Conservation (phyloP, 1,284 basidiomycete genomes). For the Kalmanozyma brasiliensis region DNA sequence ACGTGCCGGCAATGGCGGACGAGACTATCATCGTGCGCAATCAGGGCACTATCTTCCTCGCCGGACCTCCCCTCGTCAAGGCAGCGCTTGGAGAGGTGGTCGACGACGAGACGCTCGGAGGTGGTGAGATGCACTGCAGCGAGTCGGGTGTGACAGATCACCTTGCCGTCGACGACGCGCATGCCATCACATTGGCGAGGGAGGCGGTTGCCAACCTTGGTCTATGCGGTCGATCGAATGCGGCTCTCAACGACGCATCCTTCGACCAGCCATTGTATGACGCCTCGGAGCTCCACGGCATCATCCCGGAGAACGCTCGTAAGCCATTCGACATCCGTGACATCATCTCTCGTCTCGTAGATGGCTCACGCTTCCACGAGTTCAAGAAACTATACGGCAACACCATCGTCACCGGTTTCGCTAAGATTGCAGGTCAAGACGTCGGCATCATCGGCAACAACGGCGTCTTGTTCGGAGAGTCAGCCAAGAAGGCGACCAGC, state of each 20-base stretch:
- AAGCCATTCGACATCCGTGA: constrained; percentile 93
- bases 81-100: constrained; percentile 93
- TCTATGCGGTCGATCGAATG: constrained; percentile 28
- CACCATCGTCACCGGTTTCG: constrained; percentile 81
- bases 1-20: constrained; percentile 96
- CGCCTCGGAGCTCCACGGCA: constrained; percentile 83
- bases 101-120: constrained; percentile 88
- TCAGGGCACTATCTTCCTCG: constrained; percentile 94
- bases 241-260: constrained; percentile 52
- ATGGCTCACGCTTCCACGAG: constrained; percentile 90
- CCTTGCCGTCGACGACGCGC: constrained; percentile 85
- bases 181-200: constrained; percentile 85
- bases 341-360: constrained; percentile 88
- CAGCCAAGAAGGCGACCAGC: constrained; percentile 91
- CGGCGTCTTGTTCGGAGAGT: constrained; percentile 91
- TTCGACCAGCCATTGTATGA: constrained; percentile 83
- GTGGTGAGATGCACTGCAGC: constrained; percentile 89
- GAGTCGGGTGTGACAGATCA: constrained; percentile 95
- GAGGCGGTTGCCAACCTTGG: constrained; percentile 82
- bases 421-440: constrained; percentile 69
- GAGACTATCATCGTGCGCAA: constrained; percentile 88
- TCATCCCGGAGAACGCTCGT: constrained; percentile 87
- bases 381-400: constrained; percentile 94
- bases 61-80: constrained; percentile 92
- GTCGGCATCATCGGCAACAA: constrained; percentile 84